Base-by-base conservation (phyloP, 495 filamentous ascomycete species). In the Penicillium cataractarum region DNA sequence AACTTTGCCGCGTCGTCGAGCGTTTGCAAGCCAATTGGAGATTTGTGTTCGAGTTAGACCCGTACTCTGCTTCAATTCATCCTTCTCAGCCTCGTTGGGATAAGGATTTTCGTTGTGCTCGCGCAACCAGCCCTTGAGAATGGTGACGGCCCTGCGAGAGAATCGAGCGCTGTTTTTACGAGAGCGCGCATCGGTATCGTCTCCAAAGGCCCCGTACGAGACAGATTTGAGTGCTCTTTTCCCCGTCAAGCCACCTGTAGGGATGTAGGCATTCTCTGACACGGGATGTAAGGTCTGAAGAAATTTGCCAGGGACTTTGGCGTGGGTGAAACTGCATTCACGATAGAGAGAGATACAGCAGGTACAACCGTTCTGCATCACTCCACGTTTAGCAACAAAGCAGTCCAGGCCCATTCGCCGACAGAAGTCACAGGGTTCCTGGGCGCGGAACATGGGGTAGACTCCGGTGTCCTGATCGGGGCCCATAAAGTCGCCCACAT, bases 1-100 rank as follows among this genome's bases (percentile, higher is more conserved):
- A 55, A 88, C 84, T 79, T 93, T 94, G 58, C 88, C 86, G 58
- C 91, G 81, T 37, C 92, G 84, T 40, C 91, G 87, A 57, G 91
- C 90, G 72, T 96, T 96, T 54, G 92, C 92, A 12, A 96, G 83
- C 92, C 91, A 95, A 69, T 93, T 93, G 26, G 86, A 86, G 54
- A 96, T 90, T 71, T 96, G 92, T 12, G 79, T 87, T 64, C 87
- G 83, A 63, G 81, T 92, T 27, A 96, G 82, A 13, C 90, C 90
- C 2, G 92, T 96, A 61, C 83, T 81, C 48, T 81, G 76, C 68
- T 89, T 86, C 21, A 96, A 81, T 64, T 85, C 80, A 46, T 91
- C 87, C 73, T 92, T 94, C 70, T 95, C 89, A 44, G 89, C 83
- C 26, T 94, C 90, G 29, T 81, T 92, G 17, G 92, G 92, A 71